Percentiles rank a stretch among this genome's conserved stretches.
phyloP scores from a whole-genome alignment of 1,139 yeast genomes.

The Saccharomyces hybrid region DNA sequence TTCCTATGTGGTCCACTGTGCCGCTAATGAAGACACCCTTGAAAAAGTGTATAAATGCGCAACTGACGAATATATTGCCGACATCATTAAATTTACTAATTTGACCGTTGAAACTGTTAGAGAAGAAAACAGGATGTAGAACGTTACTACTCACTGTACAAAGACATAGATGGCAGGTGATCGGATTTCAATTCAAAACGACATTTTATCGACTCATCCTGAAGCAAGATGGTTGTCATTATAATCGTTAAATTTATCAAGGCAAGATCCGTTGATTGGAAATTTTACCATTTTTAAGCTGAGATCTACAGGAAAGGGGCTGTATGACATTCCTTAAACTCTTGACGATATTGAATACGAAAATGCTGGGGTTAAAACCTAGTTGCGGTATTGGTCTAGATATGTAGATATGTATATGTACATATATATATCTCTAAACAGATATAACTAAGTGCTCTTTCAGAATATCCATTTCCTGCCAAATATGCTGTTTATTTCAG shows the following conservation, averaged over 20 bases:
- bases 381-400: constrained; percentile 14
- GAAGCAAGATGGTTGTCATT: constrained; percentile 15
- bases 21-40: constrained; percentile 38
- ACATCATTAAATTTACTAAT: constrained; percentile 19
- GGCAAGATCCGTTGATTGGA: constrained; percentile 23
- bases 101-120: constrained; percentile 21
- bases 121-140: constrained; percentile 22
- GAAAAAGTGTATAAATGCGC: constrained; percentile 41
- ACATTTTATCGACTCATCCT: constrained; percentile 23
- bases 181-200: constrained; percentile 28
- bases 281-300: constrained; percentile 25
- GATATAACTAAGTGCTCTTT: too few relatives aligned
- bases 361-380: constrained; percentile 29
- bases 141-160: constrained; percentile 23
- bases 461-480: background rate
- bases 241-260: constrained; percentile 21
- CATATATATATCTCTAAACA: background rate
- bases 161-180: constrained; percentile 21
- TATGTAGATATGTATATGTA: background rate
- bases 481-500: too few relatives aligned
- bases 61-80: constrained; percentile 32
- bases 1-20: constrained; percentile 40
- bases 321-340: constrained; percentile 20
- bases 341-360: constrained; percentile 24
- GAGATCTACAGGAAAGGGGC: constrained; percentile 24